Evolutionary conservation across 1,284 basidiomycete genomes (phyloP).

Genomic region (Rhodotorula sp.): DNA sequence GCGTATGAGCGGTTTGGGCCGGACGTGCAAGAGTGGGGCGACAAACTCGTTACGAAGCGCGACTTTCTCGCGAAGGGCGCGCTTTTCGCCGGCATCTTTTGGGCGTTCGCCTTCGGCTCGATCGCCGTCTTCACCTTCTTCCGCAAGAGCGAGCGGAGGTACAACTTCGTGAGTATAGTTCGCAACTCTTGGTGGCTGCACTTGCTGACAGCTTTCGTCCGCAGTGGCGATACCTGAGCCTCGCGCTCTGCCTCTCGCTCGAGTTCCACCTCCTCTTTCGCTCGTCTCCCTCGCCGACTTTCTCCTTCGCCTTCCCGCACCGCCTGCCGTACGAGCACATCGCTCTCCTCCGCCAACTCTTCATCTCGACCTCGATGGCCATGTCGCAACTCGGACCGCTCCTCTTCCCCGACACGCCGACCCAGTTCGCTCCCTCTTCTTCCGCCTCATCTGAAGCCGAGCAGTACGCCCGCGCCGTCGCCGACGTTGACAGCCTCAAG

Average conservation of each 20-base stretch:
- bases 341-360: conserved; percentile 69
- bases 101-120: conserved; percentile 27
- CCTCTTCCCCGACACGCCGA: conserved; percentile 54
- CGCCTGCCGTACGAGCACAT: conserved; percentile 62
- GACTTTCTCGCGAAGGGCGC: conserved; percentile 38
- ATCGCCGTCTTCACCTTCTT: conserved; percentile 35
- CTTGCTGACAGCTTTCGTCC: conserved; percentile 50
- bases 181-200: conserved; percentile 33
- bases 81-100: conserved; percentile 26
- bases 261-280: conserved; percentile 31
- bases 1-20: conserved; percentile 43
- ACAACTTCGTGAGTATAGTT: conserved; percentile 41
- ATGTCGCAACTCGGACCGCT: conserved; percentile 65
- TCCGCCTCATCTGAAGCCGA: neutral
- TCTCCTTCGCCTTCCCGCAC: conserved; percentile 29
- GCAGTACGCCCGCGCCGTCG: neutral
- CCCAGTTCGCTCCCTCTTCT: no score
- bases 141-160: conserved; percentile 39
- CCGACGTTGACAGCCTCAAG: conserved; percentile 17
- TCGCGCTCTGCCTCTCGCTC: conserved; percentile 21
- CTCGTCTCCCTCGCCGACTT: conserved; percentile 19
- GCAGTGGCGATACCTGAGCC: conserved; percentile 63
- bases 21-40: conserved; percentile 20
- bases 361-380: conserved; percentile 67
- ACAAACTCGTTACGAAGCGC: conserved; percentile 27